Evolutionary conservation across 768 basidiomycete genomes (phyloP).

Genomic region (Amanita pallidorosea): DNA sequence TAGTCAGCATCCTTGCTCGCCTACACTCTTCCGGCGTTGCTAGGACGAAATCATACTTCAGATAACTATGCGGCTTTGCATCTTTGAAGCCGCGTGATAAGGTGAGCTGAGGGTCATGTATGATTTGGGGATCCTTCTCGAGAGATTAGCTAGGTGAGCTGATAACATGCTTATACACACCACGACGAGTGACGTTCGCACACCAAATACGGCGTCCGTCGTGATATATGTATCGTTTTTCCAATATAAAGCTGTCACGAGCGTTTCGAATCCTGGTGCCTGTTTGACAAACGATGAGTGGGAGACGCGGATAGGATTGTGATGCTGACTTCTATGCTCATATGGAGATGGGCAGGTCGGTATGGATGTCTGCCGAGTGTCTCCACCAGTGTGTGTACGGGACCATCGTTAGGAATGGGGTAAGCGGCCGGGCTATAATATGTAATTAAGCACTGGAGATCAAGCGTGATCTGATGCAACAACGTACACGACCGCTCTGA

Average conservation of each 20-base stretch:
- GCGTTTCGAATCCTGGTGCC: constrained; percentile 63
- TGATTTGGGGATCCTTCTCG: constrained; percentile 36
- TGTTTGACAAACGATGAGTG: constrained; percentile 17
- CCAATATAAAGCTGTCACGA: constrained; percentile 67
- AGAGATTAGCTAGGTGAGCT: not conserved
- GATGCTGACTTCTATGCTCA: constrained; percentile 41
- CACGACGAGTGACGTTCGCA: constrained; percentile 67
- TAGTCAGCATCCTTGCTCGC: constrained; percentile 16
- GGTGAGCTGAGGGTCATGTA: constrained; percentile 44
- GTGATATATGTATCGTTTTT: constrained; percentile 55
- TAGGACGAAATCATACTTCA: constrained; percentile 32
- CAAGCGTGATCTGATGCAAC: not conserved
- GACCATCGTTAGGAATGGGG: constrained; percentile 71
- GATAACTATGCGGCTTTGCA: constrained; percentile 23
- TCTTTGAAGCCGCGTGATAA: constrained; percentile 43
- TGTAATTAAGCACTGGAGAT: not conserved
- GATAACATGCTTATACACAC: too few species aligned
- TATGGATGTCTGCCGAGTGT: constrained; percentile 58
- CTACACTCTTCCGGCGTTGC: constrained; percentile 27
- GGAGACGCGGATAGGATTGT: not conserved
- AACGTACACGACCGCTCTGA: constrained; percentile 55
- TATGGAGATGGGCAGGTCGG: constrained; percentile 73
- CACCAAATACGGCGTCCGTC: constrained; percentile 77
- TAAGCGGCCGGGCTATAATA: constrained; percentile 42
- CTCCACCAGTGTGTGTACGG: constrained; percentile 54